Evolutionary conservation across 352 stramenopile species (phyloP).

Genomic region (Nothophytophthora sp.): DNA sequence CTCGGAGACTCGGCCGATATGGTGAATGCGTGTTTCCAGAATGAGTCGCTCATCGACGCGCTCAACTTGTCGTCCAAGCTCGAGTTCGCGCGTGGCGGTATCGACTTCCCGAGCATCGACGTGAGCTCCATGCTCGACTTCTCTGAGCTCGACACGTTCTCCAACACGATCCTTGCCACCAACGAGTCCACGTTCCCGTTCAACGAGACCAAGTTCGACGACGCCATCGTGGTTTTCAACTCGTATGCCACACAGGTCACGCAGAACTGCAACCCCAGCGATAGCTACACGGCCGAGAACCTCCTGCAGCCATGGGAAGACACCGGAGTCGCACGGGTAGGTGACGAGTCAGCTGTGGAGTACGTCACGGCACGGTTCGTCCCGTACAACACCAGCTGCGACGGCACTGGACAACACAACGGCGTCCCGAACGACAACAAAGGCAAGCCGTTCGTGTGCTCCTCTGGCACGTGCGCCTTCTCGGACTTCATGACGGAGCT

Average conservation of each 20-base stretch:
- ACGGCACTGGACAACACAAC: conserved; percentile 1
- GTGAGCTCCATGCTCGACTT: conserved; percentile 48
- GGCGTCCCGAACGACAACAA: background rate
- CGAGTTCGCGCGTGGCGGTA: conserved; percentile 56
- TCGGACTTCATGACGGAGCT: conserved; percentile 15
- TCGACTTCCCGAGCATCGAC: conserved; percentile 48
- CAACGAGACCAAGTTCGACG: conserved; percentile 7
- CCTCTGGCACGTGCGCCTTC: conserved; percentile 7
- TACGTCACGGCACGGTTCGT: conserved; percentile 14
- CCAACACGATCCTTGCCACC: conserved; percentile 17
- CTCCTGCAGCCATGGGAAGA: conserved; percentile 40
- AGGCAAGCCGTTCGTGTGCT: conserved; percentile 13
- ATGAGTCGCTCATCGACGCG: conserved; percentile 59
- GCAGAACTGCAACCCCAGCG: conserved; percentile 1
- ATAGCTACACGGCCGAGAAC: conserved; percentile 31
- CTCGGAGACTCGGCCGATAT: conserved; percentile 49
- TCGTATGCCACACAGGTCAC: conserved; percentile 17
- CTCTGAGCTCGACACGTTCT: conserved; percentile 36
- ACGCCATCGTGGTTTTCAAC: conserved; percentile 29
- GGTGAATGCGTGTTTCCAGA: conserved; percentile 65
- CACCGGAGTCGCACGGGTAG: conserved; percentile 8
- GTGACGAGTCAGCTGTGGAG: background rate
- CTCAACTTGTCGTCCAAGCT: conserved; percentile 59
- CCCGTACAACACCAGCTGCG: conserved; percentile 2
- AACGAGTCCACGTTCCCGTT: conserved; percentile 29